Conservation (phyloP, 2,329 filamentous ascomycete species). For the Mycosphaerella arachidis region DNA sequence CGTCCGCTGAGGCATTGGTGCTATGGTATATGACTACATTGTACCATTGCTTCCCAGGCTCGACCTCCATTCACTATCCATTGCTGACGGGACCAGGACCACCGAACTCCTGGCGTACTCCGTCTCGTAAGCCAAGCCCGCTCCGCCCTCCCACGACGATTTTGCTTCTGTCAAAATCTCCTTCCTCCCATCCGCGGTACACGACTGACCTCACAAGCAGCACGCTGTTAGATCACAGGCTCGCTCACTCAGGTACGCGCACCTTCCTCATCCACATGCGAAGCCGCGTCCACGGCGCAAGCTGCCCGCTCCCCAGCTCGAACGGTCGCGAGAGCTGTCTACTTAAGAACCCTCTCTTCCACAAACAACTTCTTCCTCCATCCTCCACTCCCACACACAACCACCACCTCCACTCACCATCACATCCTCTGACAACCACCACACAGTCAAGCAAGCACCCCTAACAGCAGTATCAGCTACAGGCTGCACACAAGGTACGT, state of each 20-base stretch:
- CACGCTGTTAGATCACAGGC: not conserved
- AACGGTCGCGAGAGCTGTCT: not conserved
- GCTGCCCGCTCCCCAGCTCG: not conserved
- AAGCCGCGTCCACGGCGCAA: not conserved
- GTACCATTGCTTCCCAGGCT: not conserved
- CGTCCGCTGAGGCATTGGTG: not conserved
- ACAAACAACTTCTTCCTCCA: not conserved
- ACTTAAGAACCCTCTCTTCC: conserved; percentile 1
- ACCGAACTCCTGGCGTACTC: not conserved
- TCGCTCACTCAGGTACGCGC: not conserved
- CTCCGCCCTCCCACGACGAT: not conserved
- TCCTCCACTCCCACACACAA: not conserved
- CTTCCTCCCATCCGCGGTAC: not conserved
- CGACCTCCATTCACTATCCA: not conserved
- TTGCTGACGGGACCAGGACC: not conserved
- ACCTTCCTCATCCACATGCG: not conserved
- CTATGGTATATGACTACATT: not conserved
- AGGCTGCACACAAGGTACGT: conserved; percentile 8
- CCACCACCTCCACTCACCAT: not conserved
- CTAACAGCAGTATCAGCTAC: conserved; percentile 3
- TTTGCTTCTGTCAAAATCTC: not conserved
- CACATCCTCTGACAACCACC: conserved; percentile 3
- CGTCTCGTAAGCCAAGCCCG: not conserved
- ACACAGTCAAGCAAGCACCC: not conserved
- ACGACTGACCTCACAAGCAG: not conserved